Conservation (phyloP, 768 basidiomycete species). For the Lentinus tigrinus region DNA sequence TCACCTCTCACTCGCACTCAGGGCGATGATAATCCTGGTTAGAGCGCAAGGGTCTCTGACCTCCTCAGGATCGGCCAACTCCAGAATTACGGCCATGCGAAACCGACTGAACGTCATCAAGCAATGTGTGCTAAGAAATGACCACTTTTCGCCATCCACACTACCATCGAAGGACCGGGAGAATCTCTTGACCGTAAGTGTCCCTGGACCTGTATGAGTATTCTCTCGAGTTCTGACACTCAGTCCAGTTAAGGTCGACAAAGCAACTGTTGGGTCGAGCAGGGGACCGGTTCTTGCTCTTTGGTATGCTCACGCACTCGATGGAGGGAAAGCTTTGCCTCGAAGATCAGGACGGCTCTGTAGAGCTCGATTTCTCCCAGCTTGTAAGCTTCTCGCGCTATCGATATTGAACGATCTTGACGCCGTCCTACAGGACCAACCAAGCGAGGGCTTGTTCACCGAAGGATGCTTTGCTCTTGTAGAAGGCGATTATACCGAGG, state of each 20-base stretch:
- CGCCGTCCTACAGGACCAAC: constrained; percentile 57
- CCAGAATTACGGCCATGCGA: constrained; percentile 74
- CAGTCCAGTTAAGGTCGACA: constrained; percentile 80
- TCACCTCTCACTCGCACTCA: not conserved
- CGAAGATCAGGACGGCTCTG: constrained; percentile 91
- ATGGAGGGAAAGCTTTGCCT: constrained; percentile 90
- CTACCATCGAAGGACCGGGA: constrained; percentile 86
- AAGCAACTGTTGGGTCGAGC: constrained; percentile 93
- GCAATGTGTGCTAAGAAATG: constrained; percentile 91
- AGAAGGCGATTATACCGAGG: constrained; percentile 95
- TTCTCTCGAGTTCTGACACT: not conserved
- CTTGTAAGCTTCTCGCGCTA: constrained; percentile 49
- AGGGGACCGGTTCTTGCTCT: constrained; percentile 85
- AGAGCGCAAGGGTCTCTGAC: constrained; percentile 58
- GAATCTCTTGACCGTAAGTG: constrained; percentile 76
- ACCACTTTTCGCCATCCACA: constrained; percentile 96
- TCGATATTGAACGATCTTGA: not conserved
- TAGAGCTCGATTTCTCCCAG: constrained; percentile 85
- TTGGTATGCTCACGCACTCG: constrained; percentile 88
- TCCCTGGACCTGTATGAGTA: not conserved
- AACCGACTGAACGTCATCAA: constrained; percentile 89
- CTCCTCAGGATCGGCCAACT: constrained; percentile 82
- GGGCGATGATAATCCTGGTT: constrained; percentile 6
- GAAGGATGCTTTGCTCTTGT: constrained; percentile 95
- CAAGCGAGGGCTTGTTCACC: constrained; percentile 93